Conservation (phyloP, 2,329 filamentous ascomycete species). For the Arthrobotrys conoides region DNA sequence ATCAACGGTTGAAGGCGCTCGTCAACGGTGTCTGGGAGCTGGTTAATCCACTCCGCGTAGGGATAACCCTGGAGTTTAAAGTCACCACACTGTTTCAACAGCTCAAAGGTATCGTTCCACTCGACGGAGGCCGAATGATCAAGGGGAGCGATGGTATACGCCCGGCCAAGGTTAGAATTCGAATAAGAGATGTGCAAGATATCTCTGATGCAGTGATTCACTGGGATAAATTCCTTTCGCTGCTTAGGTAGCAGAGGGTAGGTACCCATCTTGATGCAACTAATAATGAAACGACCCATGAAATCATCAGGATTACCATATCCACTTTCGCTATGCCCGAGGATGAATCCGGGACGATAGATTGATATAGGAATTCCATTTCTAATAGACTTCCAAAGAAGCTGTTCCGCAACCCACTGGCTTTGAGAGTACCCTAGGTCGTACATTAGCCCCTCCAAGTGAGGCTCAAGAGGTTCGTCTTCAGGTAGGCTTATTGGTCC, state of each 20-base stretch:
- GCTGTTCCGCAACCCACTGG: slow-evolving; percentile 24
- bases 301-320: slow-evolving; percentile 44
- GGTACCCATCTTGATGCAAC: slow-evolving; percentile 24
- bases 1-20: slow-evolving; percentile 16
- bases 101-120: slow-evolving; percentile 30
- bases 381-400: slow-evolving; percentile 20
- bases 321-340: slow-evolving; percentile 27
- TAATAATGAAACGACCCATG: slow-evolving; percentile 31
- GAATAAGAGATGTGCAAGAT: slow-evolving; percentile 37
- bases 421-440: slow-evolving; percentile 30
- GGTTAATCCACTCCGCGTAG: slow-evolving; percentile 16
- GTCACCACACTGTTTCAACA: slow-evolving; percentile 16
- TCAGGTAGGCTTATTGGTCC: slow-evolving; percentile 6
- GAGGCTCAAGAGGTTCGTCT: slow-evolving; percentile 23
- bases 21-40: slow-evolving; percentile 14
- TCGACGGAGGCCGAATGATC: slow-evolving; percentile 7
- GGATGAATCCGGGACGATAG: slow-evolving; percentile 34
- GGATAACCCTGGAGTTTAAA: slow-evolving; percentile 16
- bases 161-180: slow-evolving; percentile 10
- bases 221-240: slow-evolving; percentile 44
- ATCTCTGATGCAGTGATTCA: slow-evolving; percentile 31
- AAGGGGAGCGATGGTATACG: slow-evolving; percentile 23
- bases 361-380: slow-evolving; percentile 16
- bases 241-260: slow-evolving; percentile 38
- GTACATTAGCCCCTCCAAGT: slow-evolving; percentile 14